phyloP scores from a whole-genome alignment of 768 basidiomycete genomes.

The Suillus luteus region DNA sequence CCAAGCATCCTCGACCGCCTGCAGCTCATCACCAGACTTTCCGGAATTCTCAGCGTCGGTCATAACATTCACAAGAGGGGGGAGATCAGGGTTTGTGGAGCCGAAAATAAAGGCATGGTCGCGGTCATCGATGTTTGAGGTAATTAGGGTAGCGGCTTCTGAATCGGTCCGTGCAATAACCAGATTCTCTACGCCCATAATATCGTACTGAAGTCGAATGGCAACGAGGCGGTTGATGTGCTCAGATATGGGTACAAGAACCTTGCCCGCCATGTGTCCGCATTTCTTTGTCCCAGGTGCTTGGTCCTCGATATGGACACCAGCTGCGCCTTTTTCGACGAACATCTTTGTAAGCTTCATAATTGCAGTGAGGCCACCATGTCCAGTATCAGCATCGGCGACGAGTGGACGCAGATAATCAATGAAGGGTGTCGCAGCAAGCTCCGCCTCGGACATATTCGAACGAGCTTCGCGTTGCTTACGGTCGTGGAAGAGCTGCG shows the following conservation, averaged over 20 bases:
- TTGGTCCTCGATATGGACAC: constrained; percentile 98
- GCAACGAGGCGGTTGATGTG: constrained; percentile 98
- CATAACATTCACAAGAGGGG: constrained; percentile 79
- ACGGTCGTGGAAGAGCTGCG: constrained; percentile 98
- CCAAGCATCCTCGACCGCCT: constrained; percentile 91
- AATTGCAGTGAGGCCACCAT: constrained; percentile 95
- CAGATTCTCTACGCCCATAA: constrained; percentile 97
- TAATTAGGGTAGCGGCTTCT: constrained; percentile 96
- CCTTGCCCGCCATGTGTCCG: constrained; percentile 93
- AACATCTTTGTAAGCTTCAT: constrained; percentile 99
- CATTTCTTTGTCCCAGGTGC: constrained; percentile 97
- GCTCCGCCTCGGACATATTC: constrained; percentile 66
- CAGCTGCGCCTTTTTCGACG: constrained; percentile 97
- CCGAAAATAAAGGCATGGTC: constrained; percentile 98
- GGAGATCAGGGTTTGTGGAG: constrained; percentile 71
- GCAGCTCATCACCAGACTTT: constrained; percentile 76
- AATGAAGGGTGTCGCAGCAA: constrained; percentile 65
- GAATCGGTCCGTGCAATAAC: constrained; percentile 94
- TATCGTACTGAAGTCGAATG: constrained; percentile 95
- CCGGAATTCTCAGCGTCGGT: constrained; percentile 80
- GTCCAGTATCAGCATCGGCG: constrained; percentile 97
- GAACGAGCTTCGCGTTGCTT: constrained; percentile 88
- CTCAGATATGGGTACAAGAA: constrained; percentile 95
- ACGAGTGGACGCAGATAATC: constrained; percentile 95
- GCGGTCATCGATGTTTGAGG: constrained; percentile 94